Conservation (phyloP, 2,329 filamentous ascomycete species). For the Calonectria pseudoturangicola region DNA sequence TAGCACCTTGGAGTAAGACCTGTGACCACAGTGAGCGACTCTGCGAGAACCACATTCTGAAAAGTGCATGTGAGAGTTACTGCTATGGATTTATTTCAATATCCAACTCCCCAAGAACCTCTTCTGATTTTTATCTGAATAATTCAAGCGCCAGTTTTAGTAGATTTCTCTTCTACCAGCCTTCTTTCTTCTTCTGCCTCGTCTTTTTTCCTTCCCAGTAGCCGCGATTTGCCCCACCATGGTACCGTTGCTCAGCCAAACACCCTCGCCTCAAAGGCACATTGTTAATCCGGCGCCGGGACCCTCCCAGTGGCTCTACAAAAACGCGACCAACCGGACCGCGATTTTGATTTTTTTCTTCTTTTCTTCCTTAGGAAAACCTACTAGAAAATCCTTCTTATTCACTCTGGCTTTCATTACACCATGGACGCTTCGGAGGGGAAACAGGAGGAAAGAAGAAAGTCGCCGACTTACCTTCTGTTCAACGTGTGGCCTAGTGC, state of each 20-base stretch:
- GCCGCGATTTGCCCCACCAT: neutral
- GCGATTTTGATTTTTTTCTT: slow-evolving; percentile 49
- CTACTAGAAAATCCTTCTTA: slow-evolving; percentile 75
- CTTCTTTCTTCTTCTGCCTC: neutral
- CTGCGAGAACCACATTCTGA: no score
- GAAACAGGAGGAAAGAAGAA: slow-evolving; percentile 81
- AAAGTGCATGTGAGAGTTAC: no score
- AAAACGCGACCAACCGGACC: slow-evolving; percentile 27
- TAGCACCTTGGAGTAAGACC: no score
- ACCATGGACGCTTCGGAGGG: slow-evolving; percentile 77
- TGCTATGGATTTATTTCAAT: no score
- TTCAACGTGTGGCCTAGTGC: slow-evolving; percentile 59
- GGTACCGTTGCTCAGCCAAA: neutral
- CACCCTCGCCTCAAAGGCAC: slow-evolving; percentile 31
- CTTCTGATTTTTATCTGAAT: no score
- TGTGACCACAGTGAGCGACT: no score
- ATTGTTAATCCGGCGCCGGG: slow-evolving; percentile 54
- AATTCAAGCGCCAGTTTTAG: no score
- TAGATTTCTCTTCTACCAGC: no score
- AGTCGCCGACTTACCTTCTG: slow-evolving; percentile 71
- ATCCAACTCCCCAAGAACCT: no score
- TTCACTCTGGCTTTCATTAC: slow-evolving; percentile 80
- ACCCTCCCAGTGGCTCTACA: slow-evolving; percentile 45
- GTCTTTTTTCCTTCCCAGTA: no score
- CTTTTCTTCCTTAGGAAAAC: slow-evolving; percentile 58